Percentiles rank a stretch among this genome's conserved stretches.
phyloP scores from a whole-genome alignment of 768 basidiomycete species.

The Crucibulum laeve region DNA sequence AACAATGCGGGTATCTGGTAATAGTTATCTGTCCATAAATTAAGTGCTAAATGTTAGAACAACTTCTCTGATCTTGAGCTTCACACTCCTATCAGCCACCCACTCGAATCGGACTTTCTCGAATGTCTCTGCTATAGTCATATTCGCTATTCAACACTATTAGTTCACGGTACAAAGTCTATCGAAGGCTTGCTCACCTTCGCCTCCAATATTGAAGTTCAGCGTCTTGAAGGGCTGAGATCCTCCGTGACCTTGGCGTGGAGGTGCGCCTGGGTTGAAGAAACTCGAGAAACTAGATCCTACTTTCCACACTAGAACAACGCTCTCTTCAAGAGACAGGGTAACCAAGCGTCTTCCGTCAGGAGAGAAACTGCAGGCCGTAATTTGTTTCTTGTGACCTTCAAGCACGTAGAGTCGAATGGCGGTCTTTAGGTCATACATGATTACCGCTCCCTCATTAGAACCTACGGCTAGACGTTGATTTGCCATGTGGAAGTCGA shows the following conservation, averaged over 20 bases:
- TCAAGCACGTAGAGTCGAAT: conserved; percentile 94
- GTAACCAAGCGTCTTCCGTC: conserved; percentile 91
- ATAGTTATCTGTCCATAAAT: neutral
- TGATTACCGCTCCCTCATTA: conserved; percentile 87
- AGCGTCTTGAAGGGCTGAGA: conserved; percentile 87
- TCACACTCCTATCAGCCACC: conserved; percentile 79
- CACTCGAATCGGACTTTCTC: conserved; percentile 81
- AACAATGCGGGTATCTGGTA: neutral
- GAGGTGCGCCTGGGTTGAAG: conserved; percentile 88
- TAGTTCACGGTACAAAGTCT: neutral
- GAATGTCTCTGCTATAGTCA: conserved; percentile 53
- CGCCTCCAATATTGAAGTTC: conserved; percentile 79
- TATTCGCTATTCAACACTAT: conserved; percentile 23
- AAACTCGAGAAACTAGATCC: conserved; percentile 86
- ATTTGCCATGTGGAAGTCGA: conserved; percentile 87
- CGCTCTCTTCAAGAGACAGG: conserved; percentile 78
- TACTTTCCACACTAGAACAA: conserved; percentile 93
- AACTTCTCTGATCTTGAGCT: conserved; percentile 77
- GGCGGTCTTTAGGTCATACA: conserved; percentile 96
- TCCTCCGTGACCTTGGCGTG: conserved; percentile 80
- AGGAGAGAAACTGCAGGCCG: conserved; percentile 88
- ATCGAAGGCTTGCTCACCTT: conserved; percentile 47
- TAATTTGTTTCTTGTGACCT: conserved; percentile 76
- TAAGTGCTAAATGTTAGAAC: conserved; percentile 83
- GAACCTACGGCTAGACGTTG: conserved; percentile 94